Percentiles rank a stretch among this genome's conserved stretches.
Evolutionary conservation across 495 filamentous ascomycete genomes (phyloP).

Genomic region (Rhypophila decipiens): DNA sequence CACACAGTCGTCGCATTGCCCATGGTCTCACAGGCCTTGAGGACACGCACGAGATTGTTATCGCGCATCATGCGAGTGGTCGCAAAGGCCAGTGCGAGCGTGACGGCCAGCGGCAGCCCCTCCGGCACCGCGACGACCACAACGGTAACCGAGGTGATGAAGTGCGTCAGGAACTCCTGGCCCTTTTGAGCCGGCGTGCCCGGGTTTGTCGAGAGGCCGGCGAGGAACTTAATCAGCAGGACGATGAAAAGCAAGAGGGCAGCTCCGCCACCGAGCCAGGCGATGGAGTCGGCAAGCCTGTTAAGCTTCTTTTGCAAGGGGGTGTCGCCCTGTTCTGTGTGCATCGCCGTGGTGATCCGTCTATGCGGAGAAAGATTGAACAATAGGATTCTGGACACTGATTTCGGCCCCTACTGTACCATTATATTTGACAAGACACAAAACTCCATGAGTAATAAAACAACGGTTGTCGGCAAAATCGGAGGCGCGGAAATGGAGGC

Average conservation of each 20-base stretch:
- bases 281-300: conserved; percentile 80
- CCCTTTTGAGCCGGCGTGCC: conserved; percentile 65
- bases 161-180: conserved; percentile 81
- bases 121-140: conserved; percentile 98
- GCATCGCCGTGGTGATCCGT: conserved; percentile 89
- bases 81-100: conserved; percentile 87
- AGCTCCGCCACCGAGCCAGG: conserved; percentile 79
- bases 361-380: too few species aligned
- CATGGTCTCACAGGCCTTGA: conserved; percentile 96
- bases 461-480: too few species aligned
- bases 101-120: conserved; percentile 87
- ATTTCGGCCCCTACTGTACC: too few species aligned
- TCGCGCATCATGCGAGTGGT: conserved; percentile 93
- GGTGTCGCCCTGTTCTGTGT: conserved; percentile 82
- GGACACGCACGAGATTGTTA: conserved; percentile 84
- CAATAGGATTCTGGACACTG: too few species aligned
- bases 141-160: conserved; percentile 93
- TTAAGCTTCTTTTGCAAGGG: conserved; percentile 91
- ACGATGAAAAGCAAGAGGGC: conserved; percentile 82
- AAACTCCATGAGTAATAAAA: too few species aligned
- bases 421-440: too few species aligned
- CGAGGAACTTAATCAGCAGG: conserved; percentile 84
- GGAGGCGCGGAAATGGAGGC: too few species aligned
- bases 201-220: conserved; percentile 47
- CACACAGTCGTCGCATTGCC: conserved; percentile 94